Evolutionary conservation across 2,329 filamentous ascomycete species (phyloP).

Genomic region (Pestalotiopsis sp.): DNA sequence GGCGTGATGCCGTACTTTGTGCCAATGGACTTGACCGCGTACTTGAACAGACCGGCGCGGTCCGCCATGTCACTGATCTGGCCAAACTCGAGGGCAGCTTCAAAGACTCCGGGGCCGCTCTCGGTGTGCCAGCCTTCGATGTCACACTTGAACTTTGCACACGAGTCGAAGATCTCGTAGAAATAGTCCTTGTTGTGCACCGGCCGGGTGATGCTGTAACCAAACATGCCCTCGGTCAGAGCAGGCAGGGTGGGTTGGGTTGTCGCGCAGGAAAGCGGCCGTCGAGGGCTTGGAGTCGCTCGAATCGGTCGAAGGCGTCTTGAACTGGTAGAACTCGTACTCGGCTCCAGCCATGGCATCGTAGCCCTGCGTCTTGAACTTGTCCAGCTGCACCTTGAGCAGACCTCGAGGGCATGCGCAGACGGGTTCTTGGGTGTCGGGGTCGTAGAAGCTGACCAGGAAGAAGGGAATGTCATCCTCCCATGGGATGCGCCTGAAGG

Average conservation of each 20-base stretch:
- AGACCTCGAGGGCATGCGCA: conserved; percentile 74
- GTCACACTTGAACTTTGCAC: conserved; percentile 69
- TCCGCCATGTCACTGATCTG: conserved; percentile 91
- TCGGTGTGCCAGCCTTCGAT: conserved; percentile 87
- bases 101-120: conserved; percentile 84
- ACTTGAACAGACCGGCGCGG: conserved; percentile 89
- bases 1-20: conserved; percentile 89
- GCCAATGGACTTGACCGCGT: conserved; percentile 86
- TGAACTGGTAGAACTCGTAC: conserved; percentile 67
- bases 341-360: conserved; percentile 80
- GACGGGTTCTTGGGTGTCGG: conserved; percentile 64
- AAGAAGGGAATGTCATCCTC: conserved; percentile 78
- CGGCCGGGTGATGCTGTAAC: conserved; percentile 76
- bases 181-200: conserved; percentile 83
- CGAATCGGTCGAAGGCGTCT: conserved; percentile 33
- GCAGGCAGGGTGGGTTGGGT: conserved; percentile 67
- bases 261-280: conserved; percentile 66
- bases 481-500: conserved; percentile 77
- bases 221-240: conserved; percentile 81
- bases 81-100: conserved; percentile 90
- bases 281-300: conserved; percentile 55
- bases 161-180: conserved; percentile 75
- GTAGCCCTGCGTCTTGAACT: conserved; percentile 63
- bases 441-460: conserved; percentile 73
- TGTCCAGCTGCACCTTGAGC: conserved; percentile 62